A percentile compares a stretch with the other conserved stretches of the same genome.
Evolutionary conservation across 768 basidiomycete genomes (phyloP).

Genomic region (Ramaria sp.): DNA sequence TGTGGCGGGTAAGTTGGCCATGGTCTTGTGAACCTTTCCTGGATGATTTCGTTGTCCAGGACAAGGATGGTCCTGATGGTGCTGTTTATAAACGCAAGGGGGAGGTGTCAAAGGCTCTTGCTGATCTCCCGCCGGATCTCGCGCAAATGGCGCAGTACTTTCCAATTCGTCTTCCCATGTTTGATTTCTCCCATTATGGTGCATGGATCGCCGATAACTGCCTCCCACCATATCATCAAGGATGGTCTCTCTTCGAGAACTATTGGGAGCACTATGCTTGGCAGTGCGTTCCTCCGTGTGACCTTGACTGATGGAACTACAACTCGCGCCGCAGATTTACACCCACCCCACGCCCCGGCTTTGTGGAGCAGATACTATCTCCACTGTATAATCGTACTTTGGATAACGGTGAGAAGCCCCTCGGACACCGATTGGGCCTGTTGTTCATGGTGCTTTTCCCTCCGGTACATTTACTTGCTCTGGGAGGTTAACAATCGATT

Average conservation of each 20-base stretch:
- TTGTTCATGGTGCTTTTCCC: slow-evolving; percentile 2
- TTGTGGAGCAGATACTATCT: slow-evolving; percentile 5
- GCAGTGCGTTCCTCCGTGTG: neutral
- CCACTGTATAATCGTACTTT: neutral
- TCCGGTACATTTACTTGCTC: neutral
- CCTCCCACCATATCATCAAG: slow-evolving; percentile 5
- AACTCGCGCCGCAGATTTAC: neutral
- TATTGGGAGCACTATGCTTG: slow-evolving; percentile 8
- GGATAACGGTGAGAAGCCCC: neutral
- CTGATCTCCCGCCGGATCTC: neutral
- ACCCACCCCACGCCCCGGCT: slow-evolving; percentile 1
- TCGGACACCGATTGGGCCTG: slow-evolving; percentile 1
- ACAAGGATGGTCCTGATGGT: neutral
- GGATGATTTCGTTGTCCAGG: neutral
- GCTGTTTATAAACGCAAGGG: neutral
- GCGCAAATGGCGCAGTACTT: slow-evolving; percentile 4
- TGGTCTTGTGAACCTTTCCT: neutral
- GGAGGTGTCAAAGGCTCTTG: neutral
- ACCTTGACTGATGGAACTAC: neutral
- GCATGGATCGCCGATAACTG: slow-evolving; percentile 6
- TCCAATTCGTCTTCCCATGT: slow-evolving; percentile 1
- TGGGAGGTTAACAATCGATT: neutral
- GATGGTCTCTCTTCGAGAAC: slow-evolving; percentile 5
- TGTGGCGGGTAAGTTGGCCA: neutral
- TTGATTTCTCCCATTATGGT: neutral